phyloP scores from a whole-genome alignment of 805 yeast genomes.

The Yarrowia sp. region DNA sequence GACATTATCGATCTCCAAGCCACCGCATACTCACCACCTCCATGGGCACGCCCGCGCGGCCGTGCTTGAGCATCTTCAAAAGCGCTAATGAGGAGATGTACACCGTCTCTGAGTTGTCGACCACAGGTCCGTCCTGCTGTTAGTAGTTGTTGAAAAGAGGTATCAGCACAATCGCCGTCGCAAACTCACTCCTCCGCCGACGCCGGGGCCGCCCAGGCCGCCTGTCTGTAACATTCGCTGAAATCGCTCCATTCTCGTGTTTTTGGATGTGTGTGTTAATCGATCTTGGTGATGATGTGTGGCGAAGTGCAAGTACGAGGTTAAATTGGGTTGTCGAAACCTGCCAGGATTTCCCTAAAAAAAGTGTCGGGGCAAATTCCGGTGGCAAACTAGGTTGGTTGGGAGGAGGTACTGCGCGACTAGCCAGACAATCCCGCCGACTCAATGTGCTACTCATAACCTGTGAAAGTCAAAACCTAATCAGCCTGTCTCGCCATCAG shows the following conservation, averaged over 20 bases:
- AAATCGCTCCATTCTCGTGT: constrained; percentile 34
- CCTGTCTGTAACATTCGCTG: constrained; percentile 38
- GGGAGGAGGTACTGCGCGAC: too few species aligned
- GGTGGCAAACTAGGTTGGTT: too few species aligned
- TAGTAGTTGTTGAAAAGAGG: background rate
- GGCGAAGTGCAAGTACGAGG: constrained; percentile 26
- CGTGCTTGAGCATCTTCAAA: constrained; percentile 95
- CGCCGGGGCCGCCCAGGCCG: constrained; percentile 36
- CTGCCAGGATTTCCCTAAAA: background rate
- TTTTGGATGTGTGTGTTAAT: constrained; percentile 10
- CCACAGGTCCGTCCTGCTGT: constrained; percentile 67
- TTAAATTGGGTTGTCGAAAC: constrained; percentile 11
- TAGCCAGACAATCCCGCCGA: too few species aligned
- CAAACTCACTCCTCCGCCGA: constrained; percentile 30
- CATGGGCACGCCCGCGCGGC: constrained; percentile 75
- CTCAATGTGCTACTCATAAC: background rate
- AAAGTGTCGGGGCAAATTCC: background rate
- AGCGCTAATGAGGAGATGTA: constrained; percentile 93
- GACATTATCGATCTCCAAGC: too few species aligned
- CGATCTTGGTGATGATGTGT: constrained; percentile 22
- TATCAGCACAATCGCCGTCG: background rate
- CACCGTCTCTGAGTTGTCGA: constrained; percentile 94
- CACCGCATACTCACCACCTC: constrained; percentile 46
- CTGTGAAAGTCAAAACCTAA: too few species aligned
- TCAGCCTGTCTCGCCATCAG: too few species aligned